Evolutionary conservation across 805 yeast species (phyloP), one percentile per base, ranked within the genome.

Genomic region (Schizosaccharomyces lindneri): DNA sequence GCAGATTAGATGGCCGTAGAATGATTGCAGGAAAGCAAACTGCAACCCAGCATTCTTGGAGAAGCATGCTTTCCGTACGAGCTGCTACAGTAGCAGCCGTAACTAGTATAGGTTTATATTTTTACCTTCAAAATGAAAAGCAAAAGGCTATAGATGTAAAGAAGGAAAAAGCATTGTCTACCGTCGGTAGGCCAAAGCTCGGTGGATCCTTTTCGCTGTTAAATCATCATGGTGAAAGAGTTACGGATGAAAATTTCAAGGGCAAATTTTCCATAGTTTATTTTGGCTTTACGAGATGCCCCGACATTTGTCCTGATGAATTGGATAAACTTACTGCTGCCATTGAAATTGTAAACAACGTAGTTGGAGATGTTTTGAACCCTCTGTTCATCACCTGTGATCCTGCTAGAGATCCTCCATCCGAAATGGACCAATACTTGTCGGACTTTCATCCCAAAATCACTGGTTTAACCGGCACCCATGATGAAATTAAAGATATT

Each of bases 261-360:
- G 93, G 89, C 43, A 83, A 80, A 70, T 93, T 88, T 72, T 81
- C 90, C 11, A 74, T 93, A 59, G 72, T 65, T n/a, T 93, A 93
- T 71, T 93, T 93, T 73, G 98, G 98, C 0, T 93, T 93, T 75
- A 85, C 96, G 3, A 89, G 89, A 73, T 93, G 98, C 73, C 98
- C 98, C 5, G 98, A 93, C 73, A 89, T 93, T 62, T 93, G 98
- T 72, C 98, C 98, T 11, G 98, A 93, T 71, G 98, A 93, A 71
- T 78, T 93, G 63, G 98, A 93, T 71, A 87, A 90, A 69, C 77
- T 93, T 69, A 90, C 95, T 7, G 61, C 41, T 15, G 55, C 48
- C 19, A 21, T 59, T 24, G 51, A 21, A 9, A 46, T 43, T 15
- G 27, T 59, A 11, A 41, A 59, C 43, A 36, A 21, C 21, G 48